These are phyloP conservation scores for Terana coerulea DNA, from an alignment of 768 basidiomycete species.

Conservation along the genomic window DNA sequence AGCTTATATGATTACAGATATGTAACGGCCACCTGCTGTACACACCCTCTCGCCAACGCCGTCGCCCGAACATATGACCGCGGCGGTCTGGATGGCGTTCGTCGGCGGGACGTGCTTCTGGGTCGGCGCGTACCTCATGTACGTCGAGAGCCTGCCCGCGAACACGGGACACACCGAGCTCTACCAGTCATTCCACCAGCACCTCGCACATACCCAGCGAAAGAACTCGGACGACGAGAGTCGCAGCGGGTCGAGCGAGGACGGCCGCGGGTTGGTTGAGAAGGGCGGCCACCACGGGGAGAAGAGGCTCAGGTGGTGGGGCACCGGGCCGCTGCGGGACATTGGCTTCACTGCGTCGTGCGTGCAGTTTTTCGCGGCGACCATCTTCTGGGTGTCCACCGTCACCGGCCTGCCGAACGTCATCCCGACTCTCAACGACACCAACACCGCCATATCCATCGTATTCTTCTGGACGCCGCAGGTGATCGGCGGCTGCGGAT, in stretches of 20 bases:
- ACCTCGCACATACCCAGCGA: not conserved
- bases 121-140: conserved; percentile 47
- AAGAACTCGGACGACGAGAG: no score
- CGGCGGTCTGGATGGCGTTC: conserved; percentile 47
- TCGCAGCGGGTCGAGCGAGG: not conserved
- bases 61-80: conserved; percentile 17
- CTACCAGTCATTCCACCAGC: conserved; percentile 28
- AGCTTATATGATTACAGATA: no score
- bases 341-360: conserved; percentile 47
- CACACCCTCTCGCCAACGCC: conserved; percentile 36
- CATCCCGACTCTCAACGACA: conserved; percentile 29
- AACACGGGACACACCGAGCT: conserved; percentile 39
- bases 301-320: no score
- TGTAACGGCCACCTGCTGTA: conserved; percentile 54
- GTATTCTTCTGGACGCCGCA: conserved; percentile 62
- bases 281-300: no score
- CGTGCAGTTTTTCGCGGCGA: conserved; percentile 51
- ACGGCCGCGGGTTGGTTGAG: not conserved
- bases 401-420: conserved; percentile 39
- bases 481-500: conserved; percentile 57
- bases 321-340: conserved; percentile 30
- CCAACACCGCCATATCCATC: conserved; percentile 32
- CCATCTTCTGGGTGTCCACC: conserved; percentile 54
- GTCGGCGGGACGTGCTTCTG: conserved; percentile 60
- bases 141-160: conserved; percentile 45